Conservation (phyloP, 1,284 basidiomycete genomes). For the Marasmius tenuissimus region DNA sequence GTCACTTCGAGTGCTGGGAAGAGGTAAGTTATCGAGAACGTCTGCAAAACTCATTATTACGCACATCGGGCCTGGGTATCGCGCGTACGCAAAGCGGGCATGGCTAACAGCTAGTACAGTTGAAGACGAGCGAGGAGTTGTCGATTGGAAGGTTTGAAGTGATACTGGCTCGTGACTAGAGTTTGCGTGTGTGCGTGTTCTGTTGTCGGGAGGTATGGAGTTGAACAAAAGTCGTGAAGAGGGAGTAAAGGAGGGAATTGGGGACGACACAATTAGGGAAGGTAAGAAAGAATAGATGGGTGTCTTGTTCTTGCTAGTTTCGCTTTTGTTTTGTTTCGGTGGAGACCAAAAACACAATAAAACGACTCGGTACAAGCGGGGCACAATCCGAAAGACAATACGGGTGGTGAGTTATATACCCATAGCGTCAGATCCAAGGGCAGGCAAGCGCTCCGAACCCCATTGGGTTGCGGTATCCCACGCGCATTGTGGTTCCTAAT, state of each 20-base stretch:
- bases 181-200: background rate
- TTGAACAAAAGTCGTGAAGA: conserved; percentile 27
- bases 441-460: background rate
- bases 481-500: conserved; percentile 10
- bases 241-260: conserved; percentile 15
- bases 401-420: conserved; percentile 61
- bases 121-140: conserved; percentile 26
- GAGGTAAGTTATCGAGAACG: conserved; percentile 10
- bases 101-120: conserved; percentile 39
- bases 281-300: conserved; percentile 31
- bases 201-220: conserved; percentile 23
- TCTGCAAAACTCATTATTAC: conserved; percentile 25
- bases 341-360: conserved; percentile 38
- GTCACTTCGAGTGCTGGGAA: conserved; percentile 70
- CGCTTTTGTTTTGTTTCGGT: conserved; percentile 46
- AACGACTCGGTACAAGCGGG: conserved; percentile 61
- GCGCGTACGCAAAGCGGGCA: conserved; percentile 75
- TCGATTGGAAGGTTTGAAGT: conserved; percentile 28
- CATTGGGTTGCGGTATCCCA: background rate
- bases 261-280: conserved; percentile 13
- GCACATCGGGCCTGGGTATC: conserved; percentile 64
- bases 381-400: conserved; percentile 63
- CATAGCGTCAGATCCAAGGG: conserved; percentile 10
- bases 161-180: background rate
- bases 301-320: conserved; percentile 38